Percentiles rank a stretch among this genome's conserved stretches.
These are phyloP conservation scores for Daedaleopsis nitida DNA, from an alignment of 768 basidiomycete species.

Conservation along the genomic window DNA sequence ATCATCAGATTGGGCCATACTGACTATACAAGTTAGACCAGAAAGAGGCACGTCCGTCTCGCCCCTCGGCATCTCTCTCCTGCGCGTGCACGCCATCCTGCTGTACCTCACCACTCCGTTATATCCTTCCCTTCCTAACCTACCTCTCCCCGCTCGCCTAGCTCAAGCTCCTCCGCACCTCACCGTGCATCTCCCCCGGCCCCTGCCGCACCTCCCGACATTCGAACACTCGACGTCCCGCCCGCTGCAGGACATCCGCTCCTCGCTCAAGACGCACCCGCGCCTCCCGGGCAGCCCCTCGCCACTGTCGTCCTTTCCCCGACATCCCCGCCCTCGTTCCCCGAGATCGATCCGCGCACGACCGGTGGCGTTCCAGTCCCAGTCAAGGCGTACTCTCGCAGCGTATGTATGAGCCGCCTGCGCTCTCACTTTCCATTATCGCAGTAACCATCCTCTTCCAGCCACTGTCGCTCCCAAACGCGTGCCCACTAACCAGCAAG, in stretches of 20 bases:
- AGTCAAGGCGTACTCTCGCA: too few species aligned
- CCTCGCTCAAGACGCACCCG: slow-evolving; percentile 40
- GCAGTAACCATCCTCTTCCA: too few species aligned
- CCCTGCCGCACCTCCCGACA: slow-evolving; percentile 31
- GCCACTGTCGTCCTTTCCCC: slow-evolving; percentile 52
- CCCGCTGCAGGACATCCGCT: slow-evolving; percentile 48
- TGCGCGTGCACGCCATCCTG: slow-evolving; percentile 66
- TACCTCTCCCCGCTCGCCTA: slow-evolving; percentile 73
- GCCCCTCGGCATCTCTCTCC: slow-evolving; percentile 73
- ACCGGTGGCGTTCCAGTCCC: too few species aligned
- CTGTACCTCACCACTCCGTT: slow-evolving; percentile 67
- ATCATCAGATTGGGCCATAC: background rate
- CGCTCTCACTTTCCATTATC: too few species aligned
- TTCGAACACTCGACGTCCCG: slow-evolving; percentile 63
- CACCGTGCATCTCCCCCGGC: slow-evolving; percentile 30
- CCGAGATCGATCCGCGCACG: slow-evolving; percentile 30
- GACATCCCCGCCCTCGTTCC: slow-evolving; percentile 40
- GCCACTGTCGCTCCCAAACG: background rate
- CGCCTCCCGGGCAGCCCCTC: slow-evolving; percentile 48
- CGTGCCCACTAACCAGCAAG: background rate
- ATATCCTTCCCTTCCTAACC: slow-evolving; percentile 73
- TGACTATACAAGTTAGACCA: background rate
- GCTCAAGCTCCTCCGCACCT: slow-evolving; percentile 55
- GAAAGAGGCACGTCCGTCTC: slow-evolving; percentile 34
- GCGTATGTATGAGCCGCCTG: too few species aligned